These are phyloP conservation scores for Eucalyptus cladocalyx DNA, from an alignment of 345 rosid species.

Conservation along the genomic window DNA sequence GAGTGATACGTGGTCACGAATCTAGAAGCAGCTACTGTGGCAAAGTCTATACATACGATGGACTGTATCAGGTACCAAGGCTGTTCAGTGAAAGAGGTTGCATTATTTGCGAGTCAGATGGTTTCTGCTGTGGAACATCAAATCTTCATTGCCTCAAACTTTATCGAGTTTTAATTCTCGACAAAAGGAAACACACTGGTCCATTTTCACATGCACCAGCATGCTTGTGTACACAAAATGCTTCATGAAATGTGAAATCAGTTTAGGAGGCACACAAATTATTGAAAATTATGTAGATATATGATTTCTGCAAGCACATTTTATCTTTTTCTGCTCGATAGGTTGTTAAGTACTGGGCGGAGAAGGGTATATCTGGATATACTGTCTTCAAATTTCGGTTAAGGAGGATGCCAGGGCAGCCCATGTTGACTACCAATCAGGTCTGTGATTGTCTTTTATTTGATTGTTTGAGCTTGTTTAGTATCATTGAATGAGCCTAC, in stretches of 20 bases:
- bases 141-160: background rate
- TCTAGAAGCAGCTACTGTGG: constrained; percentile 55
- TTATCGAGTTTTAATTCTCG: background rate
- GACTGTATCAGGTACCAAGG: constrained; percentile 59
- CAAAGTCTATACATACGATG: constrained; percentile 82
- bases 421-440: constrained; percentile 83
- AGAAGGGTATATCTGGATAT: constrained; percentile 84
- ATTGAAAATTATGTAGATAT: background rate
- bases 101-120: background rate
- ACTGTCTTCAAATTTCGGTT: constrained; percentile 72
- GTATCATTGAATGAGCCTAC: background rate
- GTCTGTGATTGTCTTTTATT: constrained; percentile 8
- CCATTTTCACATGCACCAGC: background rate
- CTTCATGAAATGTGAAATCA: background rate
- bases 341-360: constrained; percentile 83
- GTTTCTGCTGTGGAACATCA: background rate
- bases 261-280: background rate
- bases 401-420: constrained; percentile 64
- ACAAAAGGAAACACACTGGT: background rate
- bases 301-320: background rate
- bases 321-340: constrained; percentile 1
- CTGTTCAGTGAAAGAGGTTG: background rate
- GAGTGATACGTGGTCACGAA: constrained; percentile 83
- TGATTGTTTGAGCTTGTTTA: background rate
- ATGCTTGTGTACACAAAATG: background rate